These are phyloP conservation scores for Myxozyma neotropica DNA, from an alignment of 805 yeast species.

Conservation along the genomic window DNA sequence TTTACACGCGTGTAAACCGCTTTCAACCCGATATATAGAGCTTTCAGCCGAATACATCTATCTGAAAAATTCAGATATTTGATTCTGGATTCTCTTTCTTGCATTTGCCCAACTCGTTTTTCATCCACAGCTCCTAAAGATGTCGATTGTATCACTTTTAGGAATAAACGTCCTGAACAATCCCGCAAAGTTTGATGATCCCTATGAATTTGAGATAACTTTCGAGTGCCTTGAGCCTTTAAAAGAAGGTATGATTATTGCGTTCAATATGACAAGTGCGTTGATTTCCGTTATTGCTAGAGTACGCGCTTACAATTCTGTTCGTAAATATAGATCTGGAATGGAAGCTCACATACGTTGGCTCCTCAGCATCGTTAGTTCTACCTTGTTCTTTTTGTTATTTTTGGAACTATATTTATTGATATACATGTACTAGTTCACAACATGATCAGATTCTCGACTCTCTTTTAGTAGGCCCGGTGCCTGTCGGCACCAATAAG, in stretches of 20 bases:
- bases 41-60: too few species aligned
- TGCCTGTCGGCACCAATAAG: constrained; percentile 95
- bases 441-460: constrained; percentile 98
- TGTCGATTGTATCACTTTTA: constrained; percentile 48
- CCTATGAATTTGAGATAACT: constrained; percentile 95
- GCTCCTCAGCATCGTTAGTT: constrained; percentile 77
- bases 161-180: constrained; percentile 92
- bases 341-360: constrained; percentile 97
- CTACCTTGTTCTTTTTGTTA: background rate
- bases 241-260: constrained; percentile 55
- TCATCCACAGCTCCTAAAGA: too few species aligned
- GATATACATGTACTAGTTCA: constrained; percentile 40
- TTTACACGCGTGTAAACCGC: background rate
- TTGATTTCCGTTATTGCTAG: background rate
- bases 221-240: constrained; percentile 94
- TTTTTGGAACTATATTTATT: background rate
- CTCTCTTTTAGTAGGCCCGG: constrained; percentile 96
- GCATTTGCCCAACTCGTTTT: too few species aligned
- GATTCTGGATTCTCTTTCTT: too few species aligned
- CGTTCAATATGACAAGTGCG: background rate
- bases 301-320: background rate
- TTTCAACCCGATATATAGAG: background rate
- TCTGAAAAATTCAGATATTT: too few species aligned
- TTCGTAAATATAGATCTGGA: constrained; percentile 62
- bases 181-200: constrained; percentile 90